These are phyloP conservation scores for Cladophialophora bantiana DNA, from an alignment of 2,329 filamentous ascomycete genomes.

Conservation along the genomic window DNA sequence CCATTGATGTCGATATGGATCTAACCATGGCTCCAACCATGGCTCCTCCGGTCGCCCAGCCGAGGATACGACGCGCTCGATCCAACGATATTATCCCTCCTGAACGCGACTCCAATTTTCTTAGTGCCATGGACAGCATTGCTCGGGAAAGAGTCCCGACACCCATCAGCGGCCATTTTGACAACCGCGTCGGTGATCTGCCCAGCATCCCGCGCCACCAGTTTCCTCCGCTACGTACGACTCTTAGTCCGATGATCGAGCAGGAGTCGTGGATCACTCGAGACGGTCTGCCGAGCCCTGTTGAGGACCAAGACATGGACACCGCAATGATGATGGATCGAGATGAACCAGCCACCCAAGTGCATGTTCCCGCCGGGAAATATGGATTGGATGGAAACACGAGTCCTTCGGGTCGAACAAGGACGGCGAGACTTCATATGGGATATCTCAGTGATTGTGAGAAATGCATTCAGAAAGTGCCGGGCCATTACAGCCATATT, in stretches of 20 bases:
- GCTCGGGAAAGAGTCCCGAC: slow-evolving; percentile 38
- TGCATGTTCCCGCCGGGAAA: slow-evolving; percentile 9
- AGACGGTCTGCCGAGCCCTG: slow-evolving; percentile 37
- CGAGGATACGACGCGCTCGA: slow-evolving; percentile 35
- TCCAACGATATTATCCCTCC: slow-evolving; percentile 40
- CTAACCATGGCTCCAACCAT: slow-evolving; percentile 17
- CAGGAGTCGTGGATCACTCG: slow-evolving; percentile 39
- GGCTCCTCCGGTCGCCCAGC: slow-evolving; percentile 8
- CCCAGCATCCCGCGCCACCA: slow-evolving; percentile 34
- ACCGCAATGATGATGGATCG: slow-evolving; percentile 33
- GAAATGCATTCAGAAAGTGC: slow-evolving; percentile 76
- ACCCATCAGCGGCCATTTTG: slow-evolving; percentile 38
- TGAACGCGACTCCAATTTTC: slow-evolving; percentile 27
- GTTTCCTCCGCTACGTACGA: slow-evolving; percentile 37
- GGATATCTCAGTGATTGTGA: slow-evolving; percentile 79
- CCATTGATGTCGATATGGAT: slow-evolving; percentile 29
- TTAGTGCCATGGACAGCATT: slow-evolving; percentile 27
- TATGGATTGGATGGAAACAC: slow-evolving; percentile 26
- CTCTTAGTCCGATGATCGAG: slow-evolving; percentile 40
- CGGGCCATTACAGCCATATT: slow-evolving; percentile 82
- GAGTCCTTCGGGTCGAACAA: slow-evolving; percentile 26
- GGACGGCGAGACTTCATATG: slow-evolving; percentile 69
- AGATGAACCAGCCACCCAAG: slow-evolving; percentile 19
- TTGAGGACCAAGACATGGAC: slow-evolving; percentile 36
- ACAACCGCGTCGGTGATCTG: slow-evolving; percentile 32